A percentile compares a stretch with the other conserved stretches of the same genome.
Evolutionary conservation across 192 early-diverging fungal species (phyloP).

Genomic region (Coemansia sp.): DNA sequence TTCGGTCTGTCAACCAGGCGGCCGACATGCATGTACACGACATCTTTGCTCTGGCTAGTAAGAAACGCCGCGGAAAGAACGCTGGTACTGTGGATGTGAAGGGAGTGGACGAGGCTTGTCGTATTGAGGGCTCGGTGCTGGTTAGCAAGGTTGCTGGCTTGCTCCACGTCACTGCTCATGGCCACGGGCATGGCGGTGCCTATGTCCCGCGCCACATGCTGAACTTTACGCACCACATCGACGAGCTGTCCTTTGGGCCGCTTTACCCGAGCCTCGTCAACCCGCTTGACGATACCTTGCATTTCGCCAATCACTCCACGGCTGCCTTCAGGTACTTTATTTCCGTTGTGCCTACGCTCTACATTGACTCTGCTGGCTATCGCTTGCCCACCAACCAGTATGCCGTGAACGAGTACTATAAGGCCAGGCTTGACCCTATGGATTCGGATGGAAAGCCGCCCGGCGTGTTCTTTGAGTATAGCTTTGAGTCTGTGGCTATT

Average conservation of each 20-base stretch:
- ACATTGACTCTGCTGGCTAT: constrained; percentile 59
- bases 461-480: constrained; percentile 88
- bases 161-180: constrained; percentile 86
- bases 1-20: background rate
- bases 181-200: constrained; percentile 78
- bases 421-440: constrained; percentile 4
- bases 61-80: background rate
- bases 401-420: constrained; percentile 81
- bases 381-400: constrained; percentile 88
- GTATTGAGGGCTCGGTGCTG: constrained; percentile 67
- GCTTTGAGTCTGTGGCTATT: constrained; percentile 85
- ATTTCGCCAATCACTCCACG: constrained; percentile 59
- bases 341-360: constrained; percentile 80
- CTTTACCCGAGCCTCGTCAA: constrained; percentile 83
- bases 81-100: background rate
- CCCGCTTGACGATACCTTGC: constrained; percentile 80
- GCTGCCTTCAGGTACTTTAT: constrained; percentile 87
- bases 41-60: constrained; percentile 29
- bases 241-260: constrained; percentile 86
- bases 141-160: constrained; percentile 84
- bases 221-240: constrained; percentile 94
- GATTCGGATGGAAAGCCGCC: constrained; percentile 21
- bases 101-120: constrained; percentile 58
- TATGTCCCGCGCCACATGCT: constrained; percentile 64
- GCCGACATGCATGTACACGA: constrained; percentile 32